These are phyloP conservation scores for Blastobotrys parvus DNA, from an alignment of 805 yeast species.

Conservation along the genomic window DNA sequence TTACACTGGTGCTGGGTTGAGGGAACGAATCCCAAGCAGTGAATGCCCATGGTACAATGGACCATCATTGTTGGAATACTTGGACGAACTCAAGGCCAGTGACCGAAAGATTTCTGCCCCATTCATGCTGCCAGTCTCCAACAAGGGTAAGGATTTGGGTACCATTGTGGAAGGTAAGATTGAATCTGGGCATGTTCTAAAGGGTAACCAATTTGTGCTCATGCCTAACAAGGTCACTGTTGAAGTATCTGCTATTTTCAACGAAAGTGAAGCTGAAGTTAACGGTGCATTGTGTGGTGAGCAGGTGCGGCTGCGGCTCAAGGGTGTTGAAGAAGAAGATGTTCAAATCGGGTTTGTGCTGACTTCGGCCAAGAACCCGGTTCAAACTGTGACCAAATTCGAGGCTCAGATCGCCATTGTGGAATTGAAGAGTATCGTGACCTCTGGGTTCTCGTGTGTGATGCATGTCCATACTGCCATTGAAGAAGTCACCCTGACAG, in stretches of 20 bases:
- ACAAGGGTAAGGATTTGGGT: slow-evolving; percentile 95
- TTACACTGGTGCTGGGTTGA: slow-evolving; percentile 93
- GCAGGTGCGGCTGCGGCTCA: slow-evolving; percentile 87
- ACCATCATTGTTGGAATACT: slow-evolving; percentile 82
- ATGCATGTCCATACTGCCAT: slow-evolving; percentile 99
- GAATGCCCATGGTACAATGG: slow-evolving; percentile 93
- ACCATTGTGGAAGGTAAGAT: slow-evolving; percentile 97
- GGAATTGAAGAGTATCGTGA: slow-evolving; percentile 87
- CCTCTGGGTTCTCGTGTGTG: slow-evolving; percentile 95
- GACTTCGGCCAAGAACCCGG: slow-evolving; percentile 79
- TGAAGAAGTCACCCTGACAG: slow-evolving; percentile 81
- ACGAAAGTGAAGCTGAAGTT: slow-evolving; percentile 94
- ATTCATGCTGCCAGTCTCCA: slow-evolving; percentile 92
- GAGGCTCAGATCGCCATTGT: slow-evolving; percentile 97
- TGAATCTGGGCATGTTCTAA: slow-evolving; percentile 89
- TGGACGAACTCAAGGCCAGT: slow-evolving; percentile 72
- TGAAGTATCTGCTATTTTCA: slow-evolving; percentile 81
- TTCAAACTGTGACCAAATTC: slow-evolving; percentile 80
- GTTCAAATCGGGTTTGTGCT: slow-evolving; percentile 85
- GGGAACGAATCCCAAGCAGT: slow-evolving; percentile 64
- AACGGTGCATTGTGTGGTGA: slow-evolving; percentile 90
- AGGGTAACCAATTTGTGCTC: slow-evolving; percentile 62
- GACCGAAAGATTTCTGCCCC: slow-evolving; percentile 89
- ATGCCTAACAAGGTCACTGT: slow-evolving; percentile 88
- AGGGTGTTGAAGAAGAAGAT: slow-evolving; percentile 97